phyloP scores from a whole-genome alignment of 2,329 filamentous ascomycete genomes.

The Lachnellula occidentalis region DNA sequence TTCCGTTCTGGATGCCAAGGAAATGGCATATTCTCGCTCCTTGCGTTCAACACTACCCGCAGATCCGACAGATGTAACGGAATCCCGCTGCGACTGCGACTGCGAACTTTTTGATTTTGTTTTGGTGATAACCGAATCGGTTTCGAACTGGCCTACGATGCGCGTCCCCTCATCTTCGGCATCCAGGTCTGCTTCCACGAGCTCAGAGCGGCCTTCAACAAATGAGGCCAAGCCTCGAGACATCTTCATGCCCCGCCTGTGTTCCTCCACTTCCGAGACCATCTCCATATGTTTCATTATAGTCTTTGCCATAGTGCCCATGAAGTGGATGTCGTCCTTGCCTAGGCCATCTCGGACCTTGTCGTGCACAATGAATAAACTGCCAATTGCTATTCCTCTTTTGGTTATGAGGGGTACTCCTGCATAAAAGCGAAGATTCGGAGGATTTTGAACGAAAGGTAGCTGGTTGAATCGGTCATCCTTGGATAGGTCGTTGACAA shows the following conservation, averaged over 20 bases:
- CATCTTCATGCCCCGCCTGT: constrained; percentile 49
- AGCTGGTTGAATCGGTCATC: constrained; percentile 28
- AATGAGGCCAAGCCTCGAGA: constrained; percentile 49
- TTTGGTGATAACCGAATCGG: constrained; percentile 12
- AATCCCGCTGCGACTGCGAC: constrained; percentile 8
- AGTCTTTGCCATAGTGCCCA: constrained; percentile 51
- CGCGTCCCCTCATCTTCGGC: constrained; percentile 25
- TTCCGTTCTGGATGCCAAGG: constrained; percentile 15
- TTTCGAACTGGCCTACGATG: constrained; percentile 28
- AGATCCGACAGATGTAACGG: constrained; percentile 8
- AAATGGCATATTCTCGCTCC: constrained; percentile 24
- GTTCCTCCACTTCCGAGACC: constrained; percentile 47
- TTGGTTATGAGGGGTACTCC: constrained; percentile 31
- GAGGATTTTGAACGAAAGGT: constrained; percentile 25
- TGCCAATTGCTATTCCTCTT: constrained; percentile 45
- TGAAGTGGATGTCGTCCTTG: constrained; percentile 44
- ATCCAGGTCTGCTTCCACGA: constrained; percentile 26
- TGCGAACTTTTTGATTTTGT: constrained; percentile 20
- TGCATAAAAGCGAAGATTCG: constrained; percentile 28
- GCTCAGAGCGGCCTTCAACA: constrained; percentile 39
- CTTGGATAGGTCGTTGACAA: constrained; percentile 27
- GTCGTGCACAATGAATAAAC: constrained; percentile 55
- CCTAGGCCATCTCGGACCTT: constrained; percentile 46
- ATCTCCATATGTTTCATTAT: constrained; percentile 58
- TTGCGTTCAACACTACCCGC: constrained; percentile 15